These are phyloP conservation scores for Nakazawaea molendinolei DNA, from an alignment of 805 yeast species.

Conservation along the genomic window DNA sequence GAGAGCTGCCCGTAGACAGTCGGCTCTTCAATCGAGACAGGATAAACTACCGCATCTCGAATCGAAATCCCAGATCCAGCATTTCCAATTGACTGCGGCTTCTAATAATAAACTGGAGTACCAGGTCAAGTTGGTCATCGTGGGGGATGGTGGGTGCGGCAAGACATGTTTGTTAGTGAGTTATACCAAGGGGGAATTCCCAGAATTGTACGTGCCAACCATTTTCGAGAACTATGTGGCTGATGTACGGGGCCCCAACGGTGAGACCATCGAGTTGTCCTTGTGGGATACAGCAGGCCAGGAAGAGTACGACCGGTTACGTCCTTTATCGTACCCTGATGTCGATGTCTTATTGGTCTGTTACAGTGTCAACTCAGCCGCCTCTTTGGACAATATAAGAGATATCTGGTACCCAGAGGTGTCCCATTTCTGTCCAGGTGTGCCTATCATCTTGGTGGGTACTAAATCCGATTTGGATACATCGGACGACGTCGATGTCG, in stretches of 20 bases:
- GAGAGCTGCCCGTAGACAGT: constrained; percentile 9
- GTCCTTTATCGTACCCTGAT: constrained; percentile 78
- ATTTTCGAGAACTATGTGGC: constrained; percentile 76
- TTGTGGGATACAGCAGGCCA: constrained; percentile 92
- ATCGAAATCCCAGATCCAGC: not conserved
- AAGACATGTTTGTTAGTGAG: constrained; percentile 61
- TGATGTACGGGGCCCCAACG: constrained; percentile 38
- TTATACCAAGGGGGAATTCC: constrained; percentile 65
- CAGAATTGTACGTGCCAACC: constrained; percentile 72
- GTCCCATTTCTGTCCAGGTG: constrained; percentile 71
- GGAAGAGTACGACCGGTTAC: constrained; percentile 74
- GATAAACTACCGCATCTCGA: constrained; percentile 2
- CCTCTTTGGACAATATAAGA: constrained; percentile 62
- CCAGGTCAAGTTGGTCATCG: constrained; percentile 48
- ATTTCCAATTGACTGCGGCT: constrained; percentile 4
- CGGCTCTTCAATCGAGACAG: not conserved
- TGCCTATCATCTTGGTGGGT: constrained; percentile 78
- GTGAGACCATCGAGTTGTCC: constrained; percentile 57
- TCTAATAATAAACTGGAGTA: constrained; percentile 10
- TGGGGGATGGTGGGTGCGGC: constrained; percentile 92
- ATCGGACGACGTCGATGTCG: constrained; percentile 12
- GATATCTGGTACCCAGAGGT: constrained; percentile 90
- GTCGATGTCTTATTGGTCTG: constrained; percentile 72
- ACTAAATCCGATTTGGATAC: constrained; percentile 58
- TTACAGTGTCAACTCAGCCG: constrained; percentile 57